Conservation (phyloP, 208 protist species). For the Phytomonas sp. region DNA sequence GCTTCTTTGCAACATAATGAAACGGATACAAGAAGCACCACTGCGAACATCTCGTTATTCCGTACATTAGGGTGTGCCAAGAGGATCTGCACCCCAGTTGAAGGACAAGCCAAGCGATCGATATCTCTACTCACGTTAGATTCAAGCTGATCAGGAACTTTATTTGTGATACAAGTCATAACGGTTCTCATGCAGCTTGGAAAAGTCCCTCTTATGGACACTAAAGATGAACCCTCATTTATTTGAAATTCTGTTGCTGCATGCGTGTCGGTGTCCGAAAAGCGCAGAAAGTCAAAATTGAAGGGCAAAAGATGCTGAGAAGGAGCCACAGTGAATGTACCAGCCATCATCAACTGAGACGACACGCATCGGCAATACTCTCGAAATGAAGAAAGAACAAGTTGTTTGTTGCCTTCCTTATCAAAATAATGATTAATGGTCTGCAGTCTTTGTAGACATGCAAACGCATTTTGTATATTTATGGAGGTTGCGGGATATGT, state of each 20-base stretch:
- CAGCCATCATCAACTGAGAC: not conserved
- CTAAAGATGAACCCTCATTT: not conserved
- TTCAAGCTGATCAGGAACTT: not conserved
- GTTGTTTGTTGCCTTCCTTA: not conserved
- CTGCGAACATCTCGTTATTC: not conserved
- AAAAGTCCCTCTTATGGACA: not conserved
- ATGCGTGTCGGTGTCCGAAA: not conserved
- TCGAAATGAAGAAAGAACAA: not conserved
- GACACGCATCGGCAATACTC: conserved; percentile 1
- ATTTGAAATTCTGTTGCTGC: not conserved
- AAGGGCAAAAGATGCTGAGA: not conserved
- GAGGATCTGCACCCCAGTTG: not conserved
- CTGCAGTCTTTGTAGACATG: not conserved
- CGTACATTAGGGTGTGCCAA: conserved; percentile 1
- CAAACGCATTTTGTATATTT: conserved; percentile 2
- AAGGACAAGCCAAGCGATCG: not conserved
- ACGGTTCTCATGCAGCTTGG: not conserved
- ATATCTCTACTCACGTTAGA: not conserved
- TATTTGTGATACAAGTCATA: not conserved
- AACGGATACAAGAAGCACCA: not conserved
- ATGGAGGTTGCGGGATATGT: not conserved
- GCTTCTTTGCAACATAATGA: not conserved
- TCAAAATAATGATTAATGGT: not conserved
- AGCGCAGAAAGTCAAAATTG: not conserved
- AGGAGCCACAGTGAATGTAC: not conserved